These are phyloP conservation scores for Pseudohyphozyma bogoriensis DNA, from an alignment of 768 basidiomycete genomes.

Conservation along the genomic window DNA sequence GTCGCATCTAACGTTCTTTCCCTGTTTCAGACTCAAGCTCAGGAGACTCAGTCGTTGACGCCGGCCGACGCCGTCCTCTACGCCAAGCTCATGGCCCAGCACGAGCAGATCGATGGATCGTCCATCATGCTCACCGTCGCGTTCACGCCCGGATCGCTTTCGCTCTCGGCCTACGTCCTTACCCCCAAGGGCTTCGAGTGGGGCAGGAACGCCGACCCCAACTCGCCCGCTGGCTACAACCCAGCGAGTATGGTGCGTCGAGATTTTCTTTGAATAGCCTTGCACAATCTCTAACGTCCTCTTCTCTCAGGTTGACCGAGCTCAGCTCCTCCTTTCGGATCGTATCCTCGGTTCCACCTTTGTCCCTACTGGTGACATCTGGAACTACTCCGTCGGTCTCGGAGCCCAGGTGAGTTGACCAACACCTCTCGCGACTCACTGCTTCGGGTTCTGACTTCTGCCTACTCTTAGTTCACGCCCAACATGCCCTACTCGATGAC, in stretches of 20 bases:
- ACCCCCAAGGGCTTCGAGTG: constrained; percentile 92
- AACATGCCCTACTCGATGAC: constrained; percentile 32
- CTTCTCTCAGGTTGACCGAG: constrained; percentile 66
- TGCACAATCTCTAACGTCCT: neutral
- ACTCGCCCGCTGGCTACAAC: constrained; percentile 63
- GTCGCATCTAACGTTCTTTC: neutral
- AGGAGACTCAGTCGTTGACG: constrained; percentile 83
- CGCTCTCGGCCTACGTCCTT: constrained; percentile 81
- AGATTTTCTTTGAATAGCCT: too few species aligned
- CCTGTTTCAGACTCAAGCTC: constrained; percentile 64
- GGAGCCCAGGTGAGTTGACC: neutral
- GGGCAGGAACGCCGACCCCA: constrained; percentile 70
- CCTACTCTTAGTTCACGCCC: constrained; percentile 19
- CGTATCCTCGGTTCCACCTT: constrained; percentile 92
- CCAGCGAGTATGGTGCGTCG: constrained; percentile 89
- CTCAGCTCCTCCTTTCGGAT: constrained; percentile 78
- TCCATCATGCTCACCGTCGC: constrained; percentile 89
- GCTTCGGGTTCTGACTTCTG: constrained; percentile 4
- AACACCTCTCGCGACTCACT: neutral
- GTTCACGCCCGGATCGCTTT: constrained; percentile 96
- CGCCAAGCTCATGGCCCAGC: constrained; percentile 92
- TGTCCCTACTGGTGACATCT: constrained; percentile 76
- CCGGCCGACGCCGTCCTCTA: constrained; percentile 89
- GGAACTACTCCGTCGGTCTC: constrained; percentile 58
- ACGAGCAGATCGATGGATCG: constrained; percentile 79